These are phyloP conservation scores for Russula sp. DNA, from an alignment of 768 basidiomycete genomes.

Conservation along the genomic window DNA sequence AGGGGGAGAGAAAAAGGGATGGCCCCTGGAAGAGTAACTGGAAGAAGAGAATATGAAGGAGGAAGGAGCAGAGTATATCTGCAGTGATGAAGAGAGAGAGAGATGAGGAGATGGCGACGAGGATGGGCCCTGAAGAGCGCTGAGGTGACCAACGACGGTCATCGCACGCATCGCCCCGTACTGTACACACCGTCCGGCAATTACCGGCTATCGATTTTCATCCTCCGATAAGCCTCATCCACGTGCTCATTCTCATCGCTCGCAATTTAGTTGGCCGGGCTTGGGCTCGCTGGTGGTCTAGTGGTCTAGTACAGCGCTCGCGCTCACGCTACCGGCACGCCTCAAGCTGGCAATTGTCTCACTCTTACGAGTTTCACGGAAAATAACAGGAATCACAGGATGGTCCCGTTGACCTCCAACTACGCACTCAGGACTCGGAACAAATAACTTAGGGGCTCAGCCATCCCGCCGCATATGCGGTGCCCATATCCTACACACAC, in stretches of 20 bases:
- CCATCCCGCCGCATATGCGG: background rate
- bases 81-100: background rate
- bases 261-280: background rate
- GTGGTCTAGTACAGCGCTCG: background rate
- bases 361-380: background rate
- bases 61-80: background rate
- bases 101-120: slow-evolving; percentile 17
- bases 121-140: slow-evolving; percentile 17
- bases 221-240: slow-evolving; percentile 5
- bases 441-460: background rate
- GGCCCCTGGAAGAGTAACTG: background rate
- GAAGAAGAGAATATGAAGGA: slow-evolving; percentile 1
- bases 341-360: background rate
- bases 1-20: background rate
- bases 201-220: slow-evolving; percentile 9
- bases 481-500: background rate
- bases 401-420: background rate
- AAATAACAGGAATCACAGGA: background rate
- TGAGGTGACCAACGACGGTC: slow-evolving; percentile 16
- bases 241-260: background rate
- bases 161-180: background rate
- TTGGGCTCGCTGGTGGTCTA: background rate
- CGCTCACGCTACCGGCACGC: background rate
- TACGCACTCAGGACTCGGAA: background rate
- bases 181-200: background rate